A percentile compares a stretch with the other conserved stretches of the same genome.
phyloP scores from a whole-genome alignment of 495 filamentous ascomycete genomes.

The Penicillium desertorum region DNA sequence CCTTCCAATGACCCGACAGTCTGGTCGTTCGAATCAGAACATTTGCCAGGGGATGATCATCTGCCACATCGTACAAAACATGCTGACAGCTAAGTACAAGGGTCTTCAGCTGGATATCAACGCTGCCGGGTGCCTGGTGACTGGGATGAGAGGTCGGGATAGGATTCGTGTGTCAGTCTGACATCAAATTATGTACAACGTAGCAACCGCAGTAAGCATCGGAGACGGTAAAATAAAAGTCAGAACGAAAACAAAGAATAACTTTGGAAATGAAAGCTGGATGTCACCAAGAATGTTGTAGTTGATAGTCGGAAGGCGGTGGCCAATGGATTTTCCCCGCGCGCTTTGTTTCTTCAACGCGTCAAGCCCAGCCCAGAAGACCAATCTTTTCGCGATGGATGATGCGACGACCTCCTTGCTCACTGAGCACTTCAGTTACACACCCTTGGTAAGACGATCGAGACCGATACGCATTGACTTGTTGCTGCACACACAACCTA shows the following conservation, averaged over 20 bases:
- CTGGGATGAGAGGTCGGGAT: conserved; percentile 6
- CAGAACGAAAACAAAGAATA: not conserved
- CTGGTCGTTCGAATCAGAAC: conserved; percentile 7
- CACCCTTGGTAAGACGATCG: conserved; percentile 71
- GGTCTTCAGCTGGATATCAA: conserved; percentile 3
- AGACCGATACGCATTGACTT: not conserved
- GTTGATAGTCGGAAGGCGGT: conserved; percentile 21
- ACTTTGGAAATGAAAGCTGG: not conserved
- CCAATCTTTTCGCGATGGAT: conserved; percentile 35
- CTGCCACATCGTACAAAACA: not conserved
- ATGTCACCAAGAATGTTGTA: not conserved
- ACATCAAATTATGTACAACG: conserved; percentile 8
- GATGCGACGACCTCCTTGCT: conserved; percentile 67
- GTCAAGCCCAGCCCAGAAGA: conserved; percentile 15
- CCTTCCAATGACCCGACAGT: conserved; percentile 13
- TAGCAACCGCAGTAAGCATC: not conserved
- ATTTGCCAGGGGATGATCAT: not conserved
- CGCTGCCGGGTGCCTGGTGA: conserved; percentile 10
- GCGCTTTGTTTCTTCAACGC: conserved; percentile 26
- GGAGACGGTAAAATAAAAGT: not conserved
- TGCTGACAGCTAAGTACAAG: conserved; percentile 2
- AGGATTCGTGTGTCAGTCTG: conserved; percentile 3
- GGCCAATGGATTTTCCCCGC: conserved; percentile 17
- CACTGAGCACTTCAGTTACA: conserved; percentile 95
- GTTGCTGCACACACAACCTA: conserved; percentile 13